Conservation (phyloP, 2,329 filamentous ascomycete species). For the Xylaria sp. region DNA sequence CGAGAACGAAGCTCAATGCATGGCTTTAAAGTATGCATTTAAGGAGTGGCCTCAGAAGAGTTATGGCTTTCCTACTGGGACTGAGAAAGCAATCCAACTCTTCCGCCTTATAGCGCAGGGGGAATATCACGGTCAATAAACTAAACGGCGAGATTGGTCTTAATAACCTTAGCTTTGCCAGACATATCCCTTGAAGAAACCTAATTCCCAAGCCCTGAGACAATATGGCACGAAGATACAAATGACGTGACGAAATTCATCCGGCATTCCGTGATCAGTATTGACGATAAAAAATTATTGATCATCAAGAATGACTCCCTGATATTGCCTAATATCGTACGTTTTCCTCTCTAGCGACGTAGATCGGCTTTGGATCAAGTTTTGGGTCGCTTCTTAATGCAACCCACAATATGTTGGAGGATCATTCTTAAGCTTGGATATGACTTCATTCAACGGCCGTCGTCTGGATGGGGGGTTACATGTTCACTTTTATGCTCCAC, state of each 20-base stretch:
- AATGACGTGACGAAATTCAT: constrained; percentile 46
- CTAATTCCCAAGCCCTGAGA: constrained; percentile 52
- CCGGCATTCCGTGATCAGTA: constrained; percentile 54
- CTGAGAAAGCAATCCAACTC: constrained; percentile 57
- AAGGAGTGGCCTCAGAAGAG: constrained; percentile 56
- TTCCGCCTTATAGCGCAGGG: constrained; percentile 55
- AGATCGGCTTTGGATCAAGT: constrained; percentile 51
- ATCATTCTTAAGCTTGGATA: constrained; percentile 48
- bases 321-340: constrained; percentile 53
- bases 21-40: constrained; percentile 59
- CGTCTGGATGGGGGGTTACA: not conserved
- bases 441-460: constrained; percentile 54
- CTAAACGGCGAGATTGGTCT: constrained; percentile 54
- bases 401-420: constrained; percentile 55
- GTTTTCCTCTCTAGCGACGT: constrained; percentile 52
- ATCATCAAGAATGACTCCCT: constrained; percentile 3
- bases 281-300: no score
- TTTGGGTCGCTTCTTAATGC: constrained; percentile 58
- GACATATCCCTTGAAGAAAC: constrained; percentile 49
- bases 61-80: constrained; percentile 66
- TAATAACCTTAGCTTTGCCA: constrained; percentile 66
- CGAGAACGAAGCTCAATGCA: constrained; percentile 56
- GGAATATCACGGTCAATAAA: constrained; percentile 54
- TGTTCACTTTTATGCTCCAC: constrained; percentile 52
- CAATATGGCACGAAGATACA: constrained; percentile 49